These are phyloP conservation scores for Paramecium sonneborni DNA, from an alignment of 73 alveolate genomes.

Conservation along the genomic window DNA sequence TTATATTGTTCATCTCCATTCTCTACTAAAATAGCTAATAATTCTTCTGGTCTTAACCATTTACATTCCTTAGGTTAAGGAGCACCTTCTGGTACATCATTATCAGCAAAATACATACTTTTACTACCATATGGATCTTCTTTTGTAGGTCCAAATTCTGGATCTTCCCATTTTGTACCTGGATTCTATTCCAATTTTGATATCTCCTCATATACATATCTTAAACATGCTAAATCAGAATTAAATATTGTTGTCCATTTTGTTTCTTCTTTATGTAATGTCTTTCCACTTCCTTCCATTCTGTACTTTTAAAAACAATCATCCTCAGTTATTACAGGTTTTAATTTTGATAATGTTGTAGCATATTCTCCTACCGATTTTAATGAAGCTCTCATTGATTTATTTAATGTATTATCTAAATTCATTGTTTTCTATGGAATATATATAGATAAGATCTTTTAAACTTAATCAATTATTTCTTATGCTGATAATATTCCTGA, in stretches of 20 bases:
- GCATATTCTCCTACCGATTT: constrained; percentile 48
- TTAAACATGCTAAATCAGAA: constrained; percentile 58
- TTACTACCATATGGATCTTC: constrained; percentile 80
- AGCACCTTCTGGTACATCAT: constrained; percentile 81
- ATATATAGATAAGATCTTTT: background rate
- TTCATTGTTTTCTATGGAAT: constrained; percentile 2
- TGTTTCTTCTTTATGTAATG: background rate
- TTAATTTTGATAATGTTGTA: background rate
- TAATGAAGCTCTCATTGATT: constrained; percentile 20
- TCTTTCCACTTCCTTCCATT: constrained; percentile 48
- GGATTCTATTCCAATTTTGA: background rate
- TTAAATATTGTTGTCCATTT: constrained; percentile 50
- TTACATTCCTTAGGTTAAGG: constrained; percentile 84
- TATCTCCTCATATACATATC: constrained; percentile 53
- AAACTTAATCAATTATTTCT: background rate
- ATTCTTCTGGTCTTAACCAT: constrained; percentile 92
- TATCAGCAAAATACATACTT: constrained; percentile 79
- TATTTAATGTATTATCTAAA: constrained; percentile 41
- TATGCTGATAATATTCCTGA: background rate
- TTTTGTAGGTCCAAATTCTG: constrained; percentile 95
- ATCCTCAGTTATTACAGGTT: constrained; percentile 11
- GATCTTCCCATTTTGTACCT: constrained; percentile 75
- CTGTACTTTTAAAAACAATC: constrained; percentile 15
- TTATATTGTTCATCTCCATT: constrained; percentile 34
- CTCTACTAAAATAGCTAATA: constrained; percentile 61